A percentile compares a stretch with the other conserved stretches of the same genome.
phyloP scores from a whole-genome alignment of 2,329 filamentous ascomycete species.

The Herpotrichia juniperi region DNA sequence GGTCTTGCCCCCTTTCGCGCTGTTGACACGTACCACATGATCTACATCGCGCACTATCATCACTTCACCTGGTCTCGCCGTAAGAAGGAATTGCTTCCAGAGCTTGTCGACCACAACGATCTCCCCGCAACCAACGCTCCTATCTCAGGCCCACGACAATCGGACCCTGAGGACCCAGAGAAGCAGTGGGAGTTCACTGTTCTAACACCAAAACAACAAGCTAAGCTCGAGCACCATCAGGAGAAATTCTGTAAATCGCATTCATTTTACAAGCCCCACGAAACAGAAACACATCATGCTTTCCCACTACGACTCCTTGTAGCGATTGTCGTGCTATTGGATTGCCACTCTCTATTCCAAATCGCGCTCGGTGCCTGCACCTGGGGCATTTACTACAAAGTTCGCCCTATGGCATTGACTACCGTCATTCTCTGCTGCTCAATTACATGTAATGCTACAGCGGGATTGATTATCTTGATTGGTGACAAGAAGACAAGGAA shows the following conservation, averaged over 20 bases:
- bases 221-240: conserved; percentile 75
- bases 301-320: conserved; percentile 78
- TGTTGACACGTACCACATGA: conserved; percentile 88
- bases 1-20: conserved; percentile 72
- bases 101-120: conserved; percentile 72
- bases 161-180: conserved; percentile 40
- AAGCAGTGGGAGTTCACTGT: conserved; percentile 62
- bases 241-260: conserved; percentile 81
- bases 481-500: conserved; percentile 80
- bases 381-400: conserved; percentile 76
- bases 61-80: conserved; percentile 69
- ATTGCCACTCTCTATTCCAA: conserved; percentile 80
- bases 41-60: conserved; percentile 77
- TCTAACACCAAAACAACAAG: conserved; percentile 69
- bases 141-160: conserved; percentile 48
- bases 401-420: conserved; percentile 73
- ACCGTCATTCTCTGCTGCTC: conserved; percentile 81
- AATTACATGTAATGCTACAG: conserved; percentile 77
- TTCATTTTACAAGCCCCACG: conserved; percentile 88
- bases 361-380: conserved; percentile 79
- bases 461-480: conserved; percentile 76
- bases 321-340: conserved; percentile 77
- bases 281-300: conserved; percentile 80
- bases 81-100: conserved; percentile 65
- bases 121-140: conserved; percentile 58